phyloP scores from a whole-genome alignment of 768 basidiomycete species.

The Hericium erinaceus region DNA sequence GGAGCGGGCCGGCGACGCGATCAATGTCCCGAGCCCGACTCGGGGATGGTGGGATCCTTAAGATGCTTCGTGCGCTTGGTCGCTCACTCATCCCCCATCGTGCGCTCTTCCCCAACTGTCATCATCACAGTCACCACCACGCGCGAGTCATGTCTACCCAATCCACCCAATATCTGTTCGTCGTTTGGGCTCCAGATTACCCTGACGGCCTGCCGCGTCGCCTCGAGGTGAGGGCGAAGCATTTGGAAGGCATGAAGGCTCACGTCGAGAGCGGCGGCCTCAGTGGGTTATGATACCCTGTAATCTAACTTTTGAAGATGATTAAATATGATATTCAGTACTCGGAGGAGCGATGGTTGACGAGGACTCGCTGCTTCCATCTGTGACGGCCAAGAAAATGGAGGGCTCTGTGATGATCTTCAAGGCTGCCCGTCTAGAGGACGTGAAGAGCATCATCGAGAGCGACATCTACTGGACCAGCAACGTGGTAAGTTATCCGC shows the following conservation, averaged over 20 bases:
- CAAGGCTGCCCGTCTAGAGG: constrained; percentile 44
- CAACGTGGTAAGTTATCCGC: constrained; percentile 31
- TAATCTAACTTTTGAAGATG: background rate
- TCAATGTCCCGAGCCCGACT: background rate
- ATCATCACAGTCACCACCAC: background rate
- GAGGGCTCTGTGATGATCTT: constrained; percentile 50
- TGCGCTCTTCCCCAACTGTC: background rate
- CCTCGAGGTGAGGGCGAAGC: background rate
- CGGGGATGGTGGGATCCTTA: background rate
- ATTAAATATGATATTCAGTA: background rate
- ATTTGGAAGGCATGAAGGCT: background rate
- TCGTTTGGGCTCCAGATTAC: constrained; percentile 6
- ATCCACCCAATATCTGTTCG: background rate
- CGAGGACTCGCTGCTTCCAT: constrained; percentile 43
- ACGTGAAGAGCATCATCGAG: constrained; percentile 29
- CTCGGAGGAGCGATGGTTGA: constrained; percentile 39
- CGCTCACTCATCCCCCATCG: background rate
- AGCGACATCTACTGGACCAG: constrained; percentile 33
- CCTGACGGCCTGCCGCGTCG: background rate
- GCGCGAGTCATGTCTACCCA: background rate
- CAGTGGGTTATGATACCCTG: background rate
- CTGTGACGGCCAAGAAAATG: constrained; percentile 41
- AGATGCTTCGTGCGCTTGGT: background rate
- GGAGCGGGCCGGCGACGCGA: background rate
- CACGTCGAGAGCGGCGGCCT: background rate